Evolutionary conservation across 345 rosid genomes (phyloP).

Genomic region (Hibiscus syriacus): DNA sequence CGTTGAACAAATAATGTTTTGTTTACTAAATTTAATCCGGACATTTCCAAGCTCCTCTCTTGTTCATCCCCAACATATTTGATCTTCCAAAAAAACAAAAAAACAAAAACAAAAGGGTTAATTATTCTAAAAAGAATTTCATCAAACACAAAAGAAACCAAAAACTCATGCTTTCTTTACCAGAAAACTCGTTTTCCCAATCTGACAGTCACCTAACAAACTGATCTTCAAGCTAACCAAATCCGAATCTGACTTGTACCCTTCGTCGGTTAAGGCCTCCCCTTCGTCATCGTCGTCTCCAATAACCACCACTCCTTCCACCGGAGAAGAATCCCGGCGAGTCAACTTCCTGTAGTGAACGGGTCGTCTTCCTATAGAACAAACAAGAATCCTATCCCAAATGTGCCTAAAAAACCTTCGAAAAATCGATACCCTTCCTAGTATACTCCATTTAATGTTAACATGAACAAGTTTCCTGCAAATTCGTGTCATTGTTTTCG

Average conservation of each 20-base stretch:
- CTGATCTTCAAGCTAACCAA: slow-evolving; percentile 86
- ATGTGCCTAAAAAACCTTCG: slow-evolving; percentile 54
- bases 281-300: slow-evolving; percentile 8
- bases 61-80: slow-evolving; percentile 86
- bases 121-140: neutral
- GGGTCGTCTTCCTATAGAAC: slow-evolving; percentile 55
- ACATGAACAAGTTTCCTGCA: slow-evolving; percentile 47
- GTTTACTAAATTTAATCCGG: slow-evolving; percentile 77
- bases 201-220: slow-evolving; percentile 83
- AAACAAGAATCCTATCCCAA: slow-evolving; percentile 74
- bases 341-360: slow-evolving; percentile 42
- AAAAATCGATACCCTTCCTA: slow-evolving; percentile 50
- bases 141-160: neutral
- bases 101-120: neutral
- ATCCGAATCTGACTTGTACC: slow-evolving; percentile 57
- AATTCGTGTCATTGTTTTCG: slow-evolving; percentile 41
- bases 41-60: slow-evolving; percentile 58
- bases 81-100: slow-evolving; percentile 28
- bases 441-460: slow-evolving; percentile 46
- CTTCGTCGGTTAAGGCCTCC: slow-evolving; percentile 13
- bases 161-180: slow-evolving; percentile 27
- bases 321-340: slow-evolving; percentile 34
- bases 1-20: slow-evolving; percentile 76
- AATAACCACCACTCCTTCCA: slow-evolving; percentile 20
- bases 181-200: slow-evolving; percentile 89